Conservation (phyloP, 225 moss, liverwort and hornwort species). For the Antitrichia curtipendula region DNA sequence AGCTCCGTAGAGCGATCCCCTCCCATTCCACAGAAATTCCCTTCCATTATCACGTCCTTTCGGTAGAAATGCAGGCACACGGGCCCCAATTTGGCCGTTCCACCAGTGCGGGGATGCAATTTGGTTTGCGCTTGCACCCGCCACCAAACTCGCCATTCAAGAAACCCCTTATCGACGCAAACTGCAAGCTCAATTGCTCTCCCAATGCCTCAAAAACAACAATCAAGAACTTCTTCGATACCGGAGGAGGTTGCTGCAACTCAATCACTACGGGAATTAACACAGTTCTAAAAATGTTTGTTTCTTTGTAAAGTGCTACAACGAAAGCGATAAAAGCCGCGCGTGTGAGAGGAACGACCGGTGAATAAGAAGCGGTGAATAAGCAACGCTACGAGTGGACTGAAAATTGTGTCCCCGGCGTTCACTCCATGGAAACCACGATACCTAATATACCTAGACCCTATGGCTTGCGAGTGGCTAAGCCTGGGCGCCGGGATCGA, state of each 20-base stretch:
- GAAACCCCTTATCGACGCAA: background rate
- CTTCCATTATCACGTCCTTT: background rate
- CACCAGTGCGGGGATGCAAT: background rate
- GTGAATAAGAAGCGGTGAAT: background rate
- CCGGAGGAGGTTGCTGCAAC: background rate
- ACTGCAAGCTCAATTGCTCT: background rate
- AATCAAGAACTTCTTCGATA: background rate
- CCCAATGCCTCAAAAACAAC: background rate
- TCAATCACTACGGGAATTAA: background rate
- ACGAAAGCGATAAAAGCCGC: background rate
- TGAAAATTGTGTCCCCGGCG: background rate
- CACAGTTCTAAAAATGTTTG: too few relatives aligned
- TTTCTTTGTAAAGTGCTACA: background rate
- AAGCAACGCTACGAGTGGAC: background rate
- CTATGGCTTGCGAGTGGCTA: background rate
- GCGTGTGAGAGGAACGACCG: background rate
- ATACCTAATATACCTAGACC: background rate
- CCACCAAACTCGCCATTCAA: constrained; percentile 19
- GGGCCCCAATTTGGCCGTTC: background rate
- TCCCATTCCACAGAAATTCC: background rate
- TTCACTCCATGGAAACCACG: background rate
- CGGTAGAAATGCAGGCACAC: background rate
- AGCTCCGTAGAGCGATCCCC: background rate
- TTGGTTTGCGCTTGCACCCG: background rate
- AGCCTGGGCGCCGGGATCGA: background rate